Base-by-base conservation (phyloP, 805 yeast genomes). In the Candida qinlingensis region DNA sequence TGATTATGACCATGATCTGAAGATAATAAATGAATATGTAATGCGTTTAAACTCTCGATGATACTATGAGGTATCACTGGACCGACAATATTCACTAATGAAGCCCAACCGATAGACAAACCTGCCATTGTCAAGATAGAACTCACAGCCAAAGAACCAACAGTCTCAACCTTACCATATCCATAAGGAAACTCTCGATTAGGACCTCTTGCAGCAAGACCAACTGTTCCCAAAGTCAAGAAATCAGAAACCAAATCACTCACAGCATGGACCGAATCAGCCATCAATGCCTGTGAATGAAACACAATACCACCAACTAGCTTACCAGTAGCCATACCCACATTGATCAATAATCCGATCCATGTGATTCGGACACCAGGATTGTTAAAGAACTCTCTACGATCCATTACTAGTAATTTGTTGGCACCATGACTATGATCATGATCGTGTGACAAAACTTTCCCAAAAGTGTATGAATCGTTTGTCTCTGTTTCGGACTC, bases 291-390 rank as follows among this genome's bases (percentile, higher is more conserved):
- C 64, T 91, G 97, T 0, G 99, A 94, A 65, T 94, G 96, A 76
- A 94, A 94, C 37, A 81, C 81, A 13, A 88, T 73, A 7, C 99
- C 99, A 31, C 98, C 98, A 26, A 81, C 66, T 29, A 90, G 91
- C 65, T 94, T 94, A 33, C 91, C 83, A 2, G 79, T 71, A 0
- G 96, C 97, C 84, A 94, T 83, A 11, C 86, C 81, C 10, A 88
- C 80, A 63, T 94, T 94, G 39, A 87, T 88, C 30, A 82, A 68
- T 39, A 92, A 74, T 0, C 99, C 99, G 45, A 92, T 73, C 87
- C 96, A 86, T 0, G 99, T 92, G 57, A 92, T 90, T 56, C 94
- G 76, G 13, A 89, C 96, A 10, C 96, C 97, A 3, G 96, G 96
- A 61, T 89, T 87, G 27, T 73, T 67, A 53, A 69, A 66, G 45